Evolutionary conservation across 2,329 filamentous ascomycete genomes (phyloP), one percentile per base, ranked within the genome.

Genomic region (Xylariaceae sp.): DNA sequence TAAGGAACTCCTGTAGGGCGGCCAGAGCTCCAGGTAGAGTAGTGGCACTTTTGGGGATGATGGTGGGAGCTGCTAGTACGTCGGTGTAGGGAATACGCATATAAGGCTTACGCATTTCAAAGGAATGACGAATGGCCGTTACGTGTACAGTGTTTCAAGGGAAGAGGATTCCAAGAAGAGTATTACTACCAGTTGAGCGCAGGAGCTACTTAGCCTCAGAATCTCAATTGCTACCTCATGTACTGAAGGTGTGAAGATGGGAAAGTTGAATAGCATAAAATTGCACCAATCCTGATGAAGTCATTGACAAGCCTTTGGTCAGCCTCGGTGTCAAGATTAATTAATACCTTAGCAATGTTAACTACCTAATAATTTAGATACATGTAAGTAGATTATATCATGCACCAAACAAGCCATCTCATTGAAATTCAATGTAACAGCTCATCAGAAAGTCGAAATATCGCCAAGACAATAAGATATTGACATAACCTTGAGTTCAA

Each of bases 71-170:
- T 20, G 92, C 85, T 50, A 97, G 81, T 35, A 89, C 86, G 61
- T 89, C 86, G 67, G 91, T 96, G 71, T 93, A 97, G 54, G 93
- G 93, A 65, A 97, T 95, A 63, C 92, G 87, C 76, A 96, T 87
- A 53, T 91, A 82, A 65, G 87, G 82, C 72, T 83, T 88, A 72
- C 81, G 81, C 85, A 89, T 87, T 65, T 67, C 64, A 63, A 32
- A 58, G 62, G 46, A 41, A 27, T 26, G 32, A 46, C 47, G 39
- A 44, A 29, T 33, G 20, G 30, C 6, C 24, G 40, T 45, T 50
- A 54, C 36, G 46, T 33, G 37, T 37, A 32, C 37, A 36, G 33
- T 47, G 33, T 37, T 50, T 35, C 32, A 37, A 29, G 33, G 42
- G 21, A n/a, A n/a, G 16, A 30, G 18, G 13, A 10, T 49, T 54